These are phyloP conservation scores for Mimosa pudica DNA, from an alignment of 306 rosid species.

Conservation along the genomic window DNA sequence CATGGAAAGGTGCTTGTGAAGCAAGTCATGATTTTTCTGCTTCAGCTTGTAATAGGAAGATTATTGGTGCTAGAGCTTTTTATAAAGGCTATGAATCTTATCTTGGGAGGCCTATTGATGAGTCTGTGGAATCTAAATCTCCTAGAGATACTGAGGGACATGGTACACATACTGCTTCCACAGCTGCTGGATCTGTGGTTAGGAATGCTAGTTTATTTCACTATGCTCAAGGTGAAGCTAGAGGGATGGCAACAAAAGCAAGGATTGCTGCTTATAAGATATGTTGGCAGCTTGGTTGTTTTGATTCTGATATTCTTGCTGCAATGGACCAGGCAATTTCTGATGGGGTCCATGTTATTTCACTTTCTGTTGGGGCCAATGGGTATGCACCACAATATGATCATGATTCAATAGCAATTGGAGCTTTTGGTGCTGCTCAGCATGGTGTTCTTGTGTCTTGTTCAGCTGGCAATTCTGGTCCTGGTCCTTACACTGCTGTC, in stretches of 20 bases:
- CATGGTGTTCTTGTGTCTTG: conserved; percentile 79
- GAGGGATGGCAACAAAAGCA: conserved; percentile 88
- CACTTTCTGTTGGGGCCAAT: conserved; percentile 77
- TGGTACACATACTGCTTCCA: conserved; percentile 82
- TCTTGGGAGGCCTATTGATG: conserved; percentile 51
- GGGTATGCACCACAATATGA: conserved; percentile 58
- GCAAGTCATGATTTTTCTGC: conserved; percentile 45
- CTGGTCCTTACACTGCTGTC: conserved; percentile 62
- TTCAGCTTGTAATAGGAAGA: conserved; percentile 64
- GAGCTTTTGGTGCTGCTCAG: conserved; percentile 69
- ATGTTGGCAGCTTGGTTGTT: conserved; percentile 80
- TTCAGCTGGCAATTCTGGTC: conserved; percentile 87
- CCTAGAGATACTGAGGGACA: conserved; percentile 83
- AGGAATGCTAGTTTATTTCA: conserved; percentile 62
- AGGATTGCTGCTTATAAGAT: conserved; percentile 85
- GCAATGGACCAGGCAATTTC: conserved; percentile 89
- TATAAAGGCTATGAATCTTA: conserved; percentile 62
- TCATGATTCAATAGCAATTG: conserved; percentile 78
- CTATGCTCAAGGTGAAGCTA: conserved; percentile 73
- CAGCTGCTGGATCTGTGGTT: conserved; percentile 68
- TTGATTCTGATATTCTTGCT: conserved; percentile 86
- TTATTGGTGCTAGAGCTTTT: conserved; percentile 71
- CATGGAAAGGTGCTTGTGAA: conserved; percentile 73
- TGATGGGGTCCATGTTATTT: conserved; percentile 76
- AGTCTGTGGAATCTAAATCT: conserved; percentile 56